Evolutionary conservation across 2,329 filamentous ascomycete species (phyloP), one percentile per base, ranked within the genome.

Genomic region (Alternaria alternata): DNA sequence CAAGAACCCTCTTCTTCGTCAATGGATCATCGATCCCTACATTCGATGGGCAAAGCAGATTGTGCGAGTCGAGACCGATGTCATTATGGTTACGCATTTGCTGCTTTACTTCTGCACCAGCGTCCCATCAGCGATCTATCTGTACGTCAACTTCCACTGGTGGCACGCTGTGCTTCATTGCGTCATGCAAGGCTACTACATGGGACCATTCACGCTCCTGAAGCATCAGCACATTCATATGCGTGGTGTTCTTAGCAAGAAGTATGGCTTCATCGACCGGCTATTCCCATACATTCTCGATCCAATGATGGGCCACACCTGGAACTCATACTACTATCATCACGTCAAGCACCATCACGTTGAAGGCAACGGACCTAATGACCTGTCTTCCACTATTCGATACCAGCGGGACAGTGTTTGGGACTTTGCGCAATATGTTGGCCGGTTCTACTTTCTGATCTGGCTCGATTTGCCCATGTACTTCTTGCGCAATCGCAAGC

Each of bases 301-400:
- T 67, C 91, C 91, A 0, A 78, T 94, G 57, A 90, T 93, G 86
- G 91, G 91, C 11, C 91, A 94, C 72, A 93, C 91, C 0, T 93
- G 91, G 90, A 92, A 94, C 79, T 89, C 89, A 2, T 94, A 94
- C 79, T 94, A 86, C 75, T 94, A 93, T 73, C 91, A 94, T 73
- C 91, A 94, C 71, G 90, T 94, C 73, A 94, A 94, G 81, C 91
- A 93, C 72, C 91, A 94, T 73, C 91, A 94, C 66, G 88, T 94
- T 56, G 91, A 94, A 78, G 89, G 88, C 63, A 94, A 94, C 69
- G 91, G 91, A 0, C 90, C 91, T 0, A 85, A 89, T 47, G 91
- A 94, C 71, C 82, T 93, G 0, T 92, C 89, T 1, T 91, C 90
- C 0, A 94, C 91, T 0, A 85, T 94, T 38, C 85, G 89, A 14